Evolutionary conservation across 2,329 filamentous ascomycete genomes (phyloP), one percentile per base, ranked within the genome.

Genomic region (Exophiala mesophila): DNA sequence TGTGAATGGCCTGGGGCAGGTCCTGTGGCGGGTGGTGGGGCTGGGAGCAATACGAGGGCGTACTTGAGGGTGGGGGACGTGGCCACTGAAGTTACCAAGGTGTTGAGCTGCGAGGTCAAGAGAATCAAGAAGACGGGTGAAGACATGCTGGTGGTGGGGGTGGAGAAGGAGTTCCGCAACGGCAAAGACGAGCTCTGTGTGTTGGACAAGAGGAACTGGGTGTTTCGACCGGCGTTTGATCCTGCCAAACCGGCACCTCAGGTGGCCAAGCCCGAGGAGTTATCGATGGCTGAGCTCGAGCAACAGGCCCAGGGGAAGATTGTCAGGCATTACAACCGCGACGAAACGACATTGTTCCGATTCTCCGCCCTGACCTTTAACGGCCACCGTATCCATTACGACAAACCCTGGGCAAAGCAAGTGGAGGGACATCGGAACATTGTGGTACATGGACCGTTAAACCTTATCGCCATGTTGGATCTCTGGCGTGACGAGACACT

Each of bases 131-230:
- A 69, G 20, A 73, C 69, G 0, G 78, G 71, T 0, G 70, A 74
- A 21, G 75, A 77, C 48, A 83, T 83, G 79, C 68, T 83, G 0
- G 69, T 83, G 1, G 80, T 83, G 0, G 70, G 78, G 1, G 74
- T 84, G 0, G 72, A 79, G 59, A 83, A 83, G 62, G 68, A 72
- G 45, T 75, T 79, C 42, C 65, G 68, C 55, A 73, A 72, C 26
- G 65, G 69, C 4, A 52, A 66, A 15, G 78, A 76, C 42, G 49
- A 54, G 37, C 36, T 53, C 8, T 53, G 50, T 20, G 52, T 83
- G 19, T 58, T 73, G 23, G 80, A 83, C 58, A 65, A 65, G 52
- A 67, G 80, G n/a, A 68, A 68, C 26, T 70, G 67, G 67, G 62
- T 70, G 4, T 70, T 70, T 36, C 62, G 66, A 28, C 61, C 64